phyloP scores from a whole-genome alignment of 2,329 filamentous ascomycete genomes.

The Neoascochyta sp. region DNA sequence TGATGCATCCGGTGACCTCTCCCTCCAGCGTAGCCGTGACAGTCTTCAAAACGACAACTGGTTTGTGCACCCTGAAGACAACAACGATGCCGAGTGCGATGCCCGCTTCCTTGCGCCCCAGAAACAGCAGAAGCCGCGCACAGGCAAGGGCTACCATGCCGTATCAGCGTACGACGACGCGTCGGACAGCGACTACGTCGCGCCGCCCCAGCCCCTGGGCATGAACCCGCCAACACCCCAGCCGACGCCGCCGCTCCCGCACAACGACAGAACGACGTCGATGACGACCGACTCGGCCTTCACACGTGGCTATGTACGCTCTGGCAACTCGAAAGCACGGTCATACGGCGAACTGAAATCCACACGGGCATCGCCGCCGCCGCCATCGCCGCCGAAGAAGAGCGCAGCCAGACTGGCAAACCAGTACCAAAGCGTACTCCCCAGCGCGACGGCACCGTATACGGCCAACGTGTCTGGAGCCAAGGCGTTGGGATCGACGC shows the following conservation, averaged over 20 bases:
- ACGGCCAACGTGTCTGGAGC: slow-evolving; percentile 22
- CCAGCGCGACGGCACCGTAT: slow-evolving; percentile 31
- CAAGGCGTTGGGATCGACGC: slow-evolving; percentile 12
- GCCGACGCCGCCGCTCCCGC: slow-evolving; percentile 35
- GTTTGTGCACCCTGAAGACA: slow-evolving; percentile 39
- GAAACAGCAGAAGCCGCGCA: slow-evolving; percentile 23
- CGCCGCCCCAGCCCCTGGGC: slow-evolving; percentile 42
- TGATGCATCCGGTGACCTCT: slow-evolving; percentile 23
- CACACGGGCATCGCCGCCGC: too few species aligned
- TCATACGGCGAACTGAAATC: slow-evolving; percentile 50
- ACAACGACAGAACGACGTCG: slow-evolving; percentile 23
- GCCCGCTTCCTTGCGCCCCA: slow-evolving; percentile 10
- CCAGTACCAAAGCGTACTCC: too few species aligned
- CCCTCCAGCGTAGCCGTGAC: slow-evolving; percentile 29
- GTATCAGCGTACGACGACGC: slow-evolving; percentile 27
- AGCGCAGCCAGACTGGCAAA: too few species aligned
- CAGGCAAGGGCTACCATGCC: slow-evolving; percentile 27
- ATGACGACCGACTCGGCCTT: slow-evolving; percentile 30
- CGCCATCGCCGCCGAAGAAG: too few species aligned
- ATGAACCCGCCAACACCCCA: slow-evolving; percentile 46
- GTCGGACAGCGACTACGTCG: too few species aligned
- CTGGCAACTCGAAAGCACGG: slow-evolving; percentile 40
- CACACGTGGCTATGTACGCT: slow-evolving; percentile 24
- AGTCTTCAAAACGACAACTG: slow-evolving; percentile 47
- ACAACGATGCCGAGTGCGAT: slow-evolving; percentile 12